These are phyloP conservation scores for Fragaria ananassa DNA, from an alignment of 306 rosid species.

Conservation along the genomic window DNA sequence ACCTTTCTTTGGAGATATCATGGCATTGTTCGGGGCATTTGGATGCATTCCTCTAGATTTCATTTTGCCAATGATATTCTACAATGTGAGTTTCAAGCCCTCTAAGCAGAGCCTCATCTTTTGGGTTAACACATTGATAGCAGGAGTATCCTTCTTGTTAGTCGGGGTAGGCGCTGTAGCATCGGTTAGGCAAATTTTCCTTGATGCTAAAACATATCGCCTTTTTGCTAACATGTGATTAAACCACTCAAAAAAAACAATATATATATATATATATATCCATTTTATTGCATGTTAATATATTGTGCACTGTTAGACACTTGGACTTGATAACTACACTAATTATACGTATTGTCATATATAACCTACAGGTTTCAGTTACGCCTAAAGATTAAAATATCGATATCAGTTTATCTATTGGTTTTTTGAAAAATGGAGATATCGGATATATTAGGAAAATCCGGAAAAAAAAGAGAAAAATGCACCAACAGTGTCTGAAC, in stretches of 20 bases:
- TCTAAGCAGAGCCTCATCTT: conserved; percentile 45
- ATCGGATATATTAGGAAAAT: no score
- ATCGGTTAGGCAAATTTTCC: conserved; percentile 61
- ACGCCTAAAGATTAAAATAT: no score
- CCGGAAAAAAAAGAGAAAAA: no score
- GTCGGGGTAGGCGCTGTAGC: conserved; percentile 64
- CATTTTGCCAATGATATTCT: conserved; percentile 77
- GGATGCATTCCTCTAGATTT: conserved; percentile 79
- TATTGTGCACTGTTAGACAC: no score
- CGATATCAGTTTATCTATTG: no score
- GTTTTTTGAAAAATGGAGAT: no score
- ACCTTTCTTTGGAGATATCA: conserved; percentile 79
- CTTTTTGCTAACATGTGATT: conserved; percentile 56
- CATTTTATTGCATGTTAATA: no score
- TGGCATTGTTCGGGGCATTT: conserved; percentile 76
- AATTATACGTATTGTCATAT: no score
- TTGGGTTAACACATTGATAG: conserved; percentile 63
- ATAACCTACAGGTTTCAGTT: no score
- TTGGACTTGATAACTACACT: no score
- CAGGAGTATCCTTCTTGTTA: conserved; percentile 41
- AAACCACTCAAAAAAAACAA: neutral
- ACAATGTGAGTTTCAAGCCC: conserved; percentile 72
- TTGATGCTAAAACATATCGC: conserved; percentile 62
- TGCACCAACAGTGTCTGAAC: no score
- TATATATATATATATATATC: no score